Evolutionary conservation across 164 flowering plant species (phyloP).

Genomic region (Annona cherimola): DNA sequence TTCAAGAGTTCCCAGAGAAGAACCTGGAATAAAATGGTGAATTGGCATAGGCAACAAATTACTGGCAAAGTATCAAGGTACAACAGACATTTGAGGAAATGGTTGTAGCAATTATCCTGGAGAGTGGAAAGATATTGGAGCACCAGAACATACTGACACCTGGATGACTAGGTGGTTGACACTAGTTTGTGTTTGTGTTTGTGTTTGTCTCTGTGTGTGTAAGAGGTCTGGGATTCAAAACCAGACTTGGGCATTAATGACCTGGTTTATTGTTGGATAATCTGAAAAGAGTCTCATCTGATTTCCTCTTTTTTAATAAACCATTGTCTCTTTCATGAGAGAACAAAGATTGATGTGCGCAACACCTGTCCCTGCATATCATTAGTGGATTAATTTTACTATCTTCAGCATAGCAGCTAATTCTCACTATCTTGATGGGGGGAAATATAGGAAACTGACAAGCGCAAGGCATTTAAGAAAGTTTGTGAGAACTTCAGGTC

Average conservation of each 20-base stretch:
- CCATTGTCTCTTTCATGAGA: not conserved
- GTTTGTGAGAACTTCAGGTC: slow-evolving; percentile 92
- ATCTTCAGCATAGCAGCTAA: not conserved
- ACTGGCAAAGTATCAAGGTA: too few relatives aligned
- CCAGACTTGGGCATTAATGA: not conserved
- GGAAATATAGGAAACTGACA: slow-evolving; percentile 62
- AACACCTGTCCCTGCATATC: too few relatives aligned
- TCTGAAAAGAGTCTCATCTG: not conserved
- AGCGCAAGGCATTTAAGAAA: slow-evolving; percentile 76
- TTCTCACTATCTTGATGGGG: not conserved
- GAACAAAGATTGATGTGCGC: not conserved
- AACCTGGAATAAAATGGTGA: not conserved
- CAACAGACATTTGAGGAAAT: not conserved
- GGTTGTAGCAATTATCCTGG: not conserved
- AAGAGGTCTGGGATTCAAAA: not conserved
- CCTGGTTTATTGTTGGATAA: not conserved
- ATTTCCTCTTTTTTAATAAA: not conserved
- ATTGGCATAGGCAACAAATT: too few relatives aligned
- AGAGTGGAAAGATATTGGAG: not conserved
- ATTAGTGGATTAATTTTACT: too few relatives aligned
- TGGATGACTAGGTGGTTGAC: not conserved
- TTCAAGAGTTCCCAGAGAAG: slow-evolving; percentile 1
- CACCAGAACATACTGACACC: not conserved
- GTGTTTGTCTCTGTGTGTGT: not conserved
- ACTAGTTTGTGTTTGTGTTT: not conserved